Conservation (phyloP, 306 rosid species). For the Rubus idaeus region DNA sequence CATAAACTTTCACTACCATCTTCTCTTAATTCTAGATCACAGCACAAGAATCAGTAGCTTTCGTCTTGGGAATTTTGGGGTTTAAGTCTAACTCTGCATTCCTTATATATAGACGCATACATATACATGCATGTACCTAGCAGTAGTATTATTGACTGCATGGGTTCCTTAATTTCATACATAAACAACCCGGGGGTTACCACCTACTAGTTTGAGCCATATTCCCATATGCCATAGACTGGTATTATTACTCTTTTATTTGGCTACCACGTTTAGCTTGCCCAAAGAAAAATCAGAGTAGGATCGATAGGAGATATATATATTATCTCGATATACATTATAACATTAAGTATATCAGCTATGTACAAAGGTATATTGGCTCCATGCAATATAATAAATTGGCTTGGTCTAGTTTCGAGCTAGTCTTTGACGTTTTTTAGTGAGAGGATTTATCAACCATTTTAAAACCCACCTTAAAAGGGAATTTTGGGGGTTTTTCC, state of each 20-base stretch:
- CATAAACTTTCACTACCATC: slow-evolving; percentile 70
- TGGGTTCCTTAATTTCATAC: background rate
- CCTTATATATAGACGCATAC: background rate
- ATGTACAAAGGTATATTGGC: too few species aligned
- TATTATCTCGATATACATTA: too few species aligned
- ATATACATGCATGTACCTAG: background rate
- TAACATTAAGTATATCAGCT: too few species aligned
- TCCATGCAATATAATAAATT: too few species aligned
- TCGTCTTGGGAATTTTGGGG: background rate
- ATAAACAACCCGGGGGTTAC: slow-evolving; percentile 11
- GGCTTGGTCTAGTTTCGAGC: too few species aligned
- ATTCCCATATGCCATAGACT: background rate
- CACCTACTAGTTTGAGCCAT: background rate
- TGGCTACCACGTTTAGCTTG: too few species aligned
- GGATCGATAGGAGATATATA: too few species aligned
- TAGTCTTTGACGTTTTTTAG: too few species aligned
- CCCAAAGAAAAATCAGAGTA: too few species aligned
- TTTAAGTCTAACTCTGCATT: background rate
- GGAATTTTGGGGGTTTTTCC: too few species aligned
- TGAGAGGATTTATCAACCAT: too few species aligned
- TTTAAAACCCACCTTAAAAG: too few species aligned
- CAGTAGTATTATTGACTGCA: background rate
- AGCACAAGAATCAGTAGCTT: background rate
- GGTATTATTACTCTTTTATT: background rate
- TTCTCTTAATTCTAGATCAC: background rate